These are phyloP conservation scores for Centella asiatica DNA, from an alignment of 129 eudicot genomes.

Conservation along the genomic window DNA sequence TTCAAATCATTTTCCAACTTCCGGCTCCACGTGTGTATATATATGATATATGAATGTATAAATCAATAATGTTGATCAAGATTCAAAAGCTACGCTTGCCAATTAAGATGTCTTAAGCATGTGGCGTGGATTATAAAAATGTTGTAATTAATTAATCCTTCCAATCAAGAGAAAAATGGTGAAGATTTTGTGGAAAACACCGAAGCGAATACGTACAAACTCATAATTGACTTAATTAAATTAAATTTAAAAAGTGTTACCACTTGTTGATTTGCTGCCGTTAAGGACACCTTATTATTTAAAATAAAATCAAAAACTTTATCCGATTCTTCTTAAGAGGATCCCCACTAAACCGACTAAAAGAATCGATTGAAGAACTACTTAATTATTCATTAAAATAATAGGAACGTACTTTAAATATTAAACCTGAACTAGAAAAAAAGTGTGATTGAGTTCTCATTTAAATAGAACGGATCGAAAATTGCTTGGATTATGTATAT, in stretches of 20 bases:
- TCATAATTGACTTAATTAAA: neutral
- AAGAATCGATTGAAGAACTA: neutral
- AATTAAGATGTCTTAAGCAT: neutral
- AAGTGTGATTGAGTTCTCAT: neutral
- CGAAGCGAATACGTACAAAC: neutral
- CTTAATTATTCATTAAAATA: too few relatives aligned
- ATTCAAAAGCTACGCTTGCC: too few relatives aligned
- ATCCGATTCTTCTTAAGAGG: constrained; percentile 8
- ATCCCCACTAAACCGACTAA: constrained; percentile 12
- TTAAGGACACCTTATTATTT: constrained; percentile 16
- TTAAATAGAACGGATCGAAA: too few relatives aligned
- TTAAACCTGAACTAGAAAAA: neutral
- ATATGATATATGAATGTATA: too few relatives aligned
- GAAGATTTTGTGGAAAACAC: constrained; percentile 9
- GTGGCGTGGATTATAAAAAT: constrained; percentile 6
- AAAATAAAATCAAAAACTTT: neutral
- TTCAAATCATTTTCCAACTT: neutral
- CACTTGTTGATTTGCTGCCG: constrained; percentile 20
- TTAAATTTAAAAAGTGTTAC: neutral
- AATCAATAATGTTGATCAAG: too few relatives aligned
- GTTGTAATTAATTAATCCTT: neutral
- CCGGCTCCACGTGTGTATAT: too few relatives aligned
- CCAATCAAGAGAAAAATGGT: constrained; percentile 13
- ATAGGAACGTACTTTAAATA: neutral
- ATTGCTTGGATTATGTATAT: too few relatives aligned